Evolutionary conservation across 139 green algal genomes (phyloP), one percentile per base, ranked within the genome.

Genomic region (Monoraphidium neglectum): DNA sequence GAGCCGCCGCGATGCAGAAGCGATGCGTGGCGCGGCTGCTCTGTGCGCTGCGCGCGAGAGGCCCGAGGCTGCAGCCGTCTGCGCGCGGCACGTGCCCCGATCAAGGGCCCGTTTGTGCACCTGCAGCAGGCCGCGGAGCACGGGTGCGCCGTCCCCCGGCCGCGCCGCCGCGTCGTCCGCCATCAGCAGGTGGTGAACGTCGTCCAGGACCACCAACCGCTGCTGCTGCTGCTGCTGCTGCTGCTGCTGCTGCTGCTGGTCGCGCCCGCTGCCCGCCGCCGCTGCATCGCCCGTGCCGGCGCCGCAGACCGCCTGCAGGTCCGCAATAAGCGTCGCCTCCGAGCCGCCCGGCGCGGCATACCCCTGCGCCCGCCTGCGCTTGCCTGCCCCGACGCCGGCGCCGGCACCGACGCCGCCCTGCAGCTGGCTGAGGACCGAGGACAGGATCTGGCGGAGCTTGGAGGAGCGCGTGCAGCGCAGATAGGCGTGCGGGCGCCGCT

Each of bases 181-280:
- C 38, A 60, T 47, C 38, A 77, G n/a, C 54, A 77, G 56, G 56
- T 77, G 70, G 56, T 77, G 70, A 54, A 77, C 49, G 13, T 77
- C 70, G 38, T 77, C 70, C 16, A 77, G 54, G 28, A 77, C 70
- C 12, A 77, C 37, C 54, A 77, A 36, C 12, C 38, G 15, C 37
- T 60, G 40, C 35, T 59, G n/a, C 70, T 77, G 56, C 28, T 69
- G 43, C 8, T 12, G 43, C 43, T 12, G 43, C 70, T 18, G 36
- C 57, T 43, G 70, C 56, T n/a, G 56, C 66, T 13, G 49, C 56
- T 13, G 57, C 70, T 77, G 70, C 70, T 69, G 30, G 4, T 43
- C 13, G 3, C 3, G 1, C 28, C 3, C 23, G 6, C 3, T 33
- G n/a, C 26, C 6, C 10, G 10, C 5, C 5, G 56, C 26, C 56